Base-by-base conservation (phyloP, 352 stramenopile genomes). In the Phytophthora kernoviae region DNA sequence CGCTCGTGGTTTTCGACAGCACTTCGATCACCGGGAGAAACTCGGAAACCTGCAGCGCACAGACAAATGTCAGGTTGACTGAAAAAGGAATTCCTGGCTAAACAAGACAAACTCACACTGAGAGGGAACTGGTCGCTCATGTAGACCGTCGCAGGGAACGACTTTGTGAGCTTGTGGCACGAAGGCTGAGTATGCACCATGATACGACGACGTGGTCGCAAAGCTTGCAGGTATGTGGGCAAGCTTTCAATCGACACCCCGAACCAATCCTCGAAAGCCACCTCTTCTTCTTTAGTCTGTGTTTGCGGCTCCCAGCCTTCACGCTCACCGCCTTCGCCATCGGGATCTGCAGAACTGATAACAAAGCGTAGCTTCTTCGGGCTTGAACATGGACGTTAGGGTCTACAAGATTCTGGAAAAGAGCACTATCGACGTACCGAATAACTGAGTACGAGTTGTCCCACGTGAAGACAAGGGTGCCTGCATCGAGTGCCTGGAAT, bases 11-110 rank as follows among this genome's bases (percentile, higher is more conserved):
- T 58, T 86, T 88, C 15, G 81, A 87, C 0, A 88, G 64, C 37
- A 90, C 77, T 68, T 90, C 75, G 7, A 88, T 78, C 37, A 90
- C 70, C 0, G 81, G 81, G 20, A 88, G 58, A 44, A 90, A 90
- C 36, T 87, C 60, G 0, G 70, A 62, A 2, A 87, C 66, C 79
- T 89, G 42, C 2, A 58, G 14, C 26, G 33, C 34, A 44, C 2
- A 39, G 17, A 9, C 21, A 20, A 12, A 49, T 22, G 30, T 51
- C 34, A 67, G 5, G 26, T 14, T 39, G 2, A 9, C n/a, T n/a
- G n/a, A n/a, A n/a, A n/a, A n/a, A n/a, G n/a, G n/a, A n/a, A n/a
- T n/a, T n/a, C n/a, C n/a, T n/a, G n/a, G n/a, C n/a, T n/a, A n/a
- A n/a, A n/a, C n/a, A n/a, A n/a, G n/a, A n/a, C n/a, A n/a, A 18